Conservation (phyloP, 139 green algal genomes). For the Chlamydomonas sp. region DNA sequence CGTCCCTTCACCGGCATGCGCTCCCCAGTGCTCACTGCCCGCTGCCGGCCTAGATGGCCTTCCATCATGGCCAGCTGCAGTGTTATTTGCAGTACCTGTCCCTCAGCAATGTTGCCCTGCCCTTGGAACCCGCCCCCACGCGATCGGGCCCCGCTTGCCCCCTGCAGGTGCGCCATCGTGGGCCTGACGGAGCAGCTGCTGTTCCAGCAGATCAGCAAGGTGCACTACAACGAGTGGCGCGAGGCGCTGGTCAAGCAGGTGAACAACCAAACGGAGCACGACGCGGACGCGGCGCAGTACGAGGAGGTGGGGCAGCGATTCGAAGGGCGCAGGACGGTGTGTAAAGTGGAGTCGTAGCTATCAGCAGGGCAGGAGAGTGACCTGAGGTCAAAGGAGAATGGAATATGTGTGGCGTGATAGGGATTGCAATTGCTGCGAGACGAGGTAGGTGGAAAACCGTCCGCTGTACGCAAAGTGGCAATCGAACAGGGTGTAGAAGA, state of each 20-base stretch:
- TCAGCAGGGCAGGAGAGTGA: not conserved
- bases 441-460: too few species aligned
- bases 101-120: not conserved
- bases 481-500: too few species aligned
- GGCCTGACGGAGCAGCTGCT: slow-evolving; percentile 92
- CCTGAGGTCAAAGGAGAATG: not conserved
- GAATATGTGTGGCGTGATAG: too few species aligned
- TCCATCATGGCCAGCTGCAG: not conserved
- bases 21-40: not conserved
- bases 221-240: slow-evolving; percentile 60
- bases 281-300: slow-evolving; percentile 20
- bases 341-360: not conserved
- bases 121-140: not conserved
- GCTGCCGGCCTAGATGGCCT: not conserved
- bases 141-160: not conserved
- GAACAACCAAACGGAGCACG: not conserved
- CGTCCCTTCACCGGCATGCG: not conserved
- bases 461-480: too few species aligned
- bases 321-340: not conserved
- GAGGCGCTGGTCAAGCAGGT: slow-evolving; percentile 39
- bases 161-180: slow-evolving; percentile 80
- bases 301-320: slow-evolving; percentile 8
- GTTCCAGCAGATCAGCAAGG: slow-evolving; percentile 72
- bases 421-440: too few species aligned
- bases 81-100: not conserved